phyloP scores from a whole-genome alignment of 1,284 basidiomycete genomes.

The Neolentinus lepideus region DNA sequence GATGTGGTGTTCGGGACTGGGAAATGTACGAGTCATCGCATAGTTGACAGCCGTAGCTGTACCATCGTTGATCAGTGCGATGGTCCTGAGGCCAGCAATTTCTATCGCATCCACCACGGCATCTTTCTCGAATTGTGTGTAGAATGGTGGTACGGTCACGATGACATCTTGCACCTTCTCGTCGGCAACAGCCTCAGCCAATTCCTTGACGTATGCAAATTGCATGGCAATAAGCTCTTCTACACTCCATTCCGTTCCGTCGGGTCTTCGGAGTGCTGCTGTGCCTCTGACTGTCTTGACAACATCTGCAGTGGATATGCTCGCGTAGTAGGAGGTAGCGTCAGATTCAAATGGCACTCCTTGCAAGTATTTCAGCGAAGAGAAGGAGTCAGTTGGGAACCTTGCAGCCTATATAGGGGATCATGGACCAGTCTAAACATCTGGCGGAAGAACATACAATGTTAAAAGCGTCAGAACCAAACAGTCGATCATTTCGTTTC shows the following conservation, averaged over 20 bases:
- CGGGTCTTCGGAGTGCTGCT: constrained; percentile 45
- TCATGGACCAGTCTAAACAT: constrained; percentile 5
- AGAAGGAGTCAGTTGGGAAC: constrained; percentile 86
- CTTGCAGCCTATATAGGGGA: constrained; percentile 70
- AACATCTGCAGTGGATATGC: constrained; percentile 57
- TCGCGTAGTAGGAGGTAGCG: constrained; percentile 54
- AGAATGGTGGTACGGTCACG: constrained; percentile 84
- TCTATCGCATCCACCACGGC: constrained; percentile 88
- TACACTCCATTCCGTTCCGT: constrained; percentile 69
- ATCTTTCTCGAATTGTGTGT: constrained; percentile 82
- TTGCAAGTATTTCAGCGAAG: constrained; percentile 84
- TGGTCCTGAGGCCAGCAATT: constrained; percentile 79
- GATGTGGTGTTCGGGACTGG: constrained; percentile 78
- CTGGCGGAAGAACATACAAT: constrained; percentile 50
- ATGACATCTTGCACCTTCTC: constrained; percentile 80
- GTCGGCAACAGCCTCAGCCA: constrained; percentile 75
- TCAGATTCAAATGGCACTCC: constrained; percentile 65
- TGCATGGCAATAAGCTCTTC: constrained; percentile 96
- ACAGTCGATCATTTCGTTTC: constrained; percentile 84
- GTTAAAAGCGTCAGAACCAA: constrained; percentile 84
- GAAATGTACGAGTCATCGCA: constrained; percentile 91
- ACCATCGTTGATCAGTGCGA: constrained; percentile 89
- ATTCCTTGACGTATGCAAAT: constrained; percentile 81
- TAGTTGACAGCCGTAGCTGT: constrained; percentile 92
- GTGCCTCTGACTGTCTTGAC: constrained; percentile 55